Evolutionary conservation across 495 filamentous ascomycete species (phyloP).

Genomic region (Daldinia caldariorum): DNA sequence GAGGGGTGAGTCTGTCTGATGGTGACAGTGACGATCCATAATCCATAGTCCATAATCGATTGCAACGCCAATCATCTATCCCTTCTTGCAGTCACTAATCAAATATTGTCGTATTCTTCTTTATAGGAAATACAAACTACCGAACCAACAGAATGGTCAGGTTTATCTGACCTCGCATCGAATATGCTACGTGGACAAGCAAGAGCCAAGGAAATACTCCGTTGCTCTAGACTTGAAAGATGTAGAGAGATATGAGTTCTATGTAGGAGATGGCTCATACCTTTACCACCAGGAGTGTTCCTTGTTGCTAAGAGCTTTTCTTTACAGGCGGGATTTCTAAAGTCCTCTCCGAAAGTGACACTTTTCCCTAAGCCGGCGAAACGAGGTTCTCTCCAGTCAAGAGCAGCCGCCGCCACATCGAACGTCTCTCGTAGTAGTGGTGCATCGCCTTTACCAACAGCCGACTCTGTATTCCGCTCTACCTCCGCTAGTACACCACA

Average conservation of each 20-base stretch:
- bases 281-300: slow-evolving; percentile 9
- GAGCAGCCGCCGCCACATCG: slow-evolving; percentile 50
- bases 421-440: slow-evolving; percentile 55
- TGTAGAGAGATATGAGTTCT: slow-evolving; percentile 89
- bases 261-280: slow-evolving; percentile 62
- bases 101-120: slow-evolving; percentile 10
- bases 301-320: slow-evolving; percentile 30
- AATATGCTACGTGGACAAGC: slow-evolving; percentile 91
- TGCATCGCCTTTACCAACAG: slow-evolving; percentile 59
- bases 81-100: slow-evolving; percentile 35
- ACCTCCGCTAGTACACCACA: slow-evolving; percentile 60
- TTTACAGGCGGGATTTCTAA: slow-evolving; percentile 85
- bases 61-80: slow-evolving; percentile 2
- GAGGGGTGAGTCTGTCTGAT: slow-evolving; percentile 90
- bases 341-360: slow-evolving; percentile 93
- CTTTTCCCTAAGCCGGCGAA: slow-evolving; percentile 79
- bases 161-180: slow-evolving; percentile 95
- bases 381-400: slow-evolving; percentile 60
- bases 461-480: slow-evolving; percentile 60
- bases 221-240: slow-evolving; percentile 89
- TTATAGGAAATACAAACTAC: slow-evolving; percentile 89
- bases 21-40: not conserved
- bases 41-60: slow-evolving; percentile 7
- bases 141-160: slow-evolving; percentile 93
- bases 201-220: slow-evolving; percentile 85